Evolutionary conservation across 441 rosid genomes (phyloP).

Genomic region (Hura crepitans): DNA sequence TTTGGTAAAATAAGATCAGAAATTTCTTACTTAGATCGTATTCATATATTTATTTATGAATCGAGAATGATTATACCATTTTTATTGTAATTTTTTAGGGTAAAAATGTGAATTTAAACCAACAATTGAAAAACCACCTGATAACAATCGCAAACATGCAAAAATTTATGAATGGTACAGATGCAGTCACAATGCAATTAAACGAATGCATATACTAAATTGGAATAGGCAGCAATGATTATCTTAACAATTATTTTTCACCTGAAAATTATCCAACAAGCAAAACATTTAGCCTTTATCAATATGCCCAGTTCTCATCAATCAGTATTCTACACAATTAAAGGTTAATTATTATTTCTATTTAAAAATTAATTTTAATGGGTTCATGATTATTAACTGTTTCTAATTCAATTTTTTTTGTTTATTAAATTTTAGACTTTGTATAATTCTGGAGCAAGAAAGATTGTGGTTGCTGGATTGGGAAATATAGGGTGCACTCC

Average conservation of each 20-base stretch:
- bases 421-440: background rate
- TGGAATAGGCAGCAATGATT: slow-evolving; percentile 36
- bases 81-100: slow-evolving; percentile 16
- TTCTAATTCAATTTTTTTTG: background rate
- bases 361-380: background rate
- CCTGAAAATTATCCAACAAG: slow-evolving; percentile 10
- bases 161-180: background rate
- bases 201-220: slow-evolving; percentile 27
- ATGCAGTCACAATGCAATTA: background rate
- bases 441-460: slow-evolving; percentile 41
- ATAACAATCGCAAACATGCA: slow-evolving; percentile 7
- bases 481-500: slow-evolving; percentile 48
- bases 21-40: too few relatives aligned
- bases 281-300: background rate
- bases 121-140: slow-evolving; percentile 25
- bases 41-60: background rate
- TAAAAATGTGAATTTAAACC: slow-evolving; percentile 11
- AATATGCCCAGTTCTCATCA: slow-evolving; percentile 20
- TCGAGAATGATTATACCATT: too few relatives aligned
- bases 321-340: background rate
- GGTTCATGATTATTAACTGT: background rate
- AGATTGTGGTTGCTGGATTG: slow-evolving; percentile 33
- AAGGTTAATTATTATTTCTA: background rate
- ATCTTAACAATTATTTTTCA: slow-evolving; percentile 27
- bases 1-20: slow-evolving; percentile 27